Evolutionary conservation across 2,329 filamentous ascomycete genomes (phyloP).

Genomic region (Colletotrichum karsti): DNA sequence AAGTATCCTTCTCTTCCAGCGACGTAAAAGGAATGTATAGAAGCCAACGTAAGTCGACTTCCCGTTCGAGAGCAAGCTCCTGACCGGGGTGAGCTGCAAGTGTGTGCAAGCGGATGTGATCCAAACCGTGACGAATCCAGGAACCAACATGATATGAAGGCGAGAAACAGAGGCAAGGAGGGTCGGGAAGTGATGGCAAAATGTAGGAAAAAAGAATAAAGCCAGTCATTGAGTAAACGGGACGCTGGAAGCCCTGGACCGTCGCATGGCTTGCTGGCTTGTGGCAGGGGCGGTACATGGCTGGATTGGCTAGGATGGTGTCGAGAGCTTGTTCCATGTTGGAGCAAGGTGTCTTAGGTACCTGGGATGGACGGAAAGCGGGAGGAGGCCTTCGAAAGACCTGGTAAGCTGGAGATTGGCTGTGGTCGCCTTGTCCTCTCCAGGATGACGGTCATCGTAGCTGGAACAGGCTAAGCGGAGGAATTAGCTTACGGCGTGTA

Average conservation of each 20-base stretch:
- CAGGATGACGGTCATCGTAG: neutral
- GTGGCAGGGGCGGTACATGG: constrained; percentile 3
- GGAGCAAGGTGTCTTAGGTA: neutral
- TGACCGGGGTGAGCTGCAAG: constrained; percentile 14
- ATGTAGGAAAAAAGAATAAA: neutral
- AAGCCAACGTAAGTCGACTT: neutral
- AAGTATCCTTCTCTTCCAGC: neutral
- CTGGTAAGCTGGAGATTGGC: constrained; percentile 10
- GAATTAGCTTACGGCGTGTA: constrained; percentile 9
- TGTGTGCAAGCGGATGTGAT: neutral
- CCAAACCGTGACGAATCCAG: neutral
- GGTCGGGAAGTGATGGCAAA: neutral
- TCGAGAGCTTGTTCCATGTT: constrained; percentile 11
- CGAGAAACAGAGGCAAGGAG: neutral
- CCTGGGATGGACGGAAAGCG: neutral
- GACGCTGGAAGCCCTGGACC: constrained; percentile 13
- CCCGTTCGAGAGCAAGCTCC: neutral
- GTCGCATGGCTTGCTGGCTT: constrained; percentile 24
- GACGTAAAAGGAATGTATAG: neutral
- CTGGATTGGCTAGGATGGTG: constrained; percentile 11
- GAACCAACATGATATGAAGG: constrained; percentile 2
- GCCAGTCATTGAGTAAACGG: neutral
- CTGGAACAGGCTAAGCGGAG: constrained; percentile 17
- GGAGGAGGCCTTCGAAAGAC: neutral
- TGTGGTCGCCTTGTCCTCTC: neutral